Evolutionary conservation across 129 eudicot genomes (phyloP).

Genomic region (Helianthus annuus): DNA sequence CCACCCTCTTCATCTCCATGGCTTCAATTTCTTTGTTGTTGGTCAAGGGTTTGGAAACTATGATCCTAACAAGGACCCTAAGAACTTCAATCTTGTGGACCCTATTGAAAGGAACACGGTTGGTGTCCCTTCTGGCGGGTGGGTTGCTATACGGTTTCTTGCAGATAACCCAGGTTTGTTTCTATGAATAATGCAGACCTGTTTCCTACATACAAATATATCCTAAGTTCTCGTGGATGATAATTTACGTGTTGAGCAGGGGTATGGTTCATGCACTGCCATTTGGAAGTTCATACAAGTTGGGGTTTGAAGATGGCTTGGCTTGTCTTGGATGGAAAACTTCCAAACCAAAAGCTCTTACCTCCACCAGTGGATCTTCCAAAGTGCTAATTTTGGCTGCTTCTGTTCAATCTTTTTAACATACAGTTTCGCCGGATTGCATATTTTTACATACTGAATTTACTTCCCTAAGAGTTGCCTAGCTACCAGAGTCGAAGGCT

Average conservation of each 20-base stretch:
- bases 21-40: not conserved
- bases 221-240: not conserved
- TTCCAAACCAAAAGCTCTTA: conserved; percentile 6
- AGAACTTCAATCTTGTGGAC: not conserved
- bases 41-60: conserved; percentile 3
- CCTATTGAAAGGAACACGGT: conserved; percentile 8
- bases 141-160: not conserved
- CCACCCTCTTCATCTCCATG: conserved; percentile 6
- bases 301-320: conserved; percentile 3
- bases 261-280: conserved; percentile 12
- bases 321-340: not conserved
- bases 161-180: conserved; percentile 1
- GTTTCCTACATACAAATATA: no score
- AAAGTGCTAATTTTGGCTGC: not conserved
- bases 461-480: no score
- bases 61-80: not conserved
- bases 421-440: no score
- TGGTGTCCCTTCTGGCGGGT: not conserved
- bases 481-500: no score
- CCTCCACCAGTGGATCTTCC: not conserved
- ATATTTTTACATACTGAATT: no score
- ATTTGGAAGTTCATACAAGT: not conserved
- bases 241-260: not conserved
- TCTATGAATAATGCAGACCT: not conserved
- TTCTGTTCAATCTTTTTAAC: not conserved